A percentile compares a stretch with the other conserved stretches of the same genome.
Conservation (phyloP, 495 filamentous ascomycete genomes). For the Talaromyces borbonicus region DNA sequence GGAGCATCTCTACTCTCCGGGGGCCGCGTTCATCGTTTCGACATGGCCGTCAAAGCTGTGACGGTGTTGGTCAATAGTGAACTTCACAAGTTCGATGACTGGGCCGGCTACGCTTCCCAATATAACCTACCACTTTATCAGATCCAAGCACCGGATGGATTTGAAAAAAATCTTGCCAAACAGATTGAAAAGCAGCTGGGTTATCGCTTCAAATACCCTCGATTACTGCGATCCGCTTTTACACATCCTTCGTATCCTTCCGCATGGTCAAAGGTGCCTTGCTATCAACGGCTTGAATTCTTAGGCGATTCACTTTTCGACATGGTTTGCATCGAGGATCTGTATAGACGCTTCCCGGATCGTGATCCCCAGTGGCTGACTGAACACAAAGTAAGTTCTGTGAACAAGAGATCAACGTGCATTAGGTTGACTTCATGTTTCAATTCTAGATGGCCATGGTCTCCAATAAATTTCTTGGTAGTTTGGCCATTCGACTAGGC, state of each 20-base stretch:
- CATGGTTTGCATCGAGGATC: constrained; percentile 70
- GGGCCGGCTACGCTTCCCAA: constrained; percentile 57
- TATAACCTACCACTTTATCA: constrained; percentile 73
- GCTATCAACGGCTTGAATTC: constrained; percentile 90
- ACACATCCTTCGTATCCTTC: constrained; percentile 74
- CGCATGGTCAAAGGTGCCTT: constrained; percentile 66
- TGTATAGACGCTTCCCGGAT: constrained; percentile 66
- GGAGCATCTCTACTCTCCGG: constrained; percentile 72
- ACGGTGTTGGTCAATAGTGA: constrained; percentile 58
- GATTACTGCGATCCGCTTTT: constrained; percentile 74
- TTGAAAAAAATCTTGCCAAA: constrained; percentile 52
- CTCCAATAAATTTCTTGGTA: constrained; percentile 88
- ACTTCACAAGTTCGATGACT: constrained; percentile 58
- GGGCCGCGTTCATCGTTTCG: constrained; percentile 48
- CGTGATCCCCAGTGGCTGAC: constrained; percentile 95
- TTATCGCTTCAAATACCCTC: constrained; percentile 74
- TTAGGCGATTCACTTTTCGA: constrained; percentile 86
- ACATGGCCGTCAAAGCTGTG: constrained; percentile 77
- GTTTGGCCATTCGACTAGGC: constrained; percentile 62
- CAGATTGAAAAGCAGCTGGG: constrained; percentile 57
- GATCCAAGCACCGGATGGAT: constrained; percentile 32
- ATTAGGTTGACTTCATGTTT: background rate
- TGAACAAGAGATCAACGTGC: background rate
- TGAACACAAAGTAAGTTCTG: constrained; percentile 66
- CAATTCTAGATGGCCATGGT: constrained; percentile 80